A percentile compares a stretch with the other conserved stretches of the same genome.
Conservation (phyloP, 495 filamentous ascomycete genomes). For the Tuber aestivum region DNA sequence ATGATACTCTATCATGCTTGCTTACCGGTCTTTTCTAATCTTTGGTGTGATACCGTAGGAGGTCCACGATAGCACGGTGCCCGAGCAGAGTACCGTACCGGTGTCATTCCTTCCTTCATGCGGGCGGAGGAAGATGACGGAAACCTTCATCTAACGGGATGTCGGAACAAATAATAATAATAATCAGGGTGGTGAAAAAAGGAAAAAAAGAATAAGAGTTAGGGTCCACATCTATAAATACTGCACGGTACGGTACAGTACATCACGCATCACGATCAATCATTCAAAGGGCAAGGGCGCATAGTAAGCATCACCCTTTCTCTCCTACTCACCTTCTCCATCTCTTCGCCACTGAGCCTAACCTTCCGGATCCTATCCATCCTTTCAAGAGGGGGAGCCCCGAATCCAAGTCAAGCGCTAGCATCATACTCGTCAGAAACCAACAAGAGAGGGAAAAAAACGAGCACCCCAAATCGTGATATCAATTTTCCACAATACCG, state of each 20-base stretch:
- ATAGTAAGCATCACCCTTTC: background rate
- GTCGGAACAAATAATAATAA: no score
- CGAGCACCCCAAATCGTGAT: no score
- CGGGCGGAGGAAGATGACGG: background rate
- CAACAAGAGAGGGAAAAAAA: background rate
- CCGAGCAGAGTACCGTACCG: background rate
- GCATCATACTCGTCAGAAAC: background rate
- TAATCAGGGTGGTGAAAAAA: background rate
- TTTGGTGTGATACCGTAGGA: background rate
- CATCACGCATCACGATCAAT: background rate
- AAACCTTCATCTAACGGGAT: background rate
- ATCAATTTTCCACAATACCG: no score
- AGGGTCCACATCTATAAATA: constrained; percentile 1
- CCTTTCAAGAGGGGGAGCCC: background rate
- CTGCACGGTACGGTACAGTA: background rate
- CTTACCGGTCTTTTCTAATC: no score
- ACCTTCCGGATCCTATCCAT: constrained; percentile 1
- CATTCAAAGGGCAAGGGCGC: no score
- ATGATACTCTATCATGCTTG: no score
- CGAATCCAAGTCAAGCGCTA: background rate
- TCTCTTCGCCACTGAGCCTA: background rate
- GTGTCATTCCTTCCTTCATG: background rate
- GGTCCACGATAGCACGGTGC: background rate
- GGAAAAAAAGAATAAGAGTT: background rate
- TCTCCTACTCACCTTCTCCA: background rate